A percentile compares a stretch with the other conserved stretches of the same genome.
These are phyloP conservation scores for Thraustochytrium sp. DNA, from an alignment of 352 stramenopile species.

Conservation along the genomic window DNA sequence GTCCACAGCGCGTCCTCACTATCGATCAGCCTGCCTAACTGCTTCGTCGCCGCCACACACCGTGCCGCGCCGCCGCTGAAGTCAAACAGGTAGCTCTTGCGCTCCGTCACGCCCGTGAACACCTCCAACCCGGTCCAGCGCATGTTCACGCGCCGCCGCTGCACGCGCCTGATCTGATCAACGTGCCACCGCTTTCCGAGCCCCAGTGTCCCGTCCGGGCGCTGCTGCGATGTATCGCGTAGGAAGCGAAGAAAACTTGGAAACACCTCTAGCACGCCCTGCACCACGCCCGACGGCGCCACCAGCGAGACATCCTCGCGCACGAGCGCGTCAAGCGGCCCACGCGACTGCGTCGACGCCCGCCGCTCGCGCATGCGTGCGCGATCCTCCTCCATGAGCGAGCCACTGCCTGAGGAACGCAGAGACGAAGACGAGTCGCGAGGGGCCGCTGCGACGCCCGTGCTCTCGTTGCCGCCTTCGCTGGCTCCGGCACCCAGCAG, in stretches of 20 bases:
- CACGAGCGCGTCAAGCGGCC: neutral
- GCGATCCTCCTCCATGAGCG: neutral
- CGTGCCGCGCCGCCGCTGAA: neutral
- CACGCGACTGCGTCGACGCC: neutral
- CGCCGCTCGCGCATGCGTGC: neutral
- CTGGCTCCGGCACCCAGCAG: neutral
- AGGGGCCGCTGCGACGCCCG: neutral
- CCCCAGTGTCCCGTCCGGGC: neutral
- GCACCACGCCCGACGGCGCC: neutral
- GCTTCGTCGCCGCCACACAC: neutral
- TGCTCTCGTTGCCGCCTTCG: neutral
- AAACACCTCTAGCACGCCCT: neutral
- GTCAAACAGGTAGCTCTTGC: conserved; percentile 38
- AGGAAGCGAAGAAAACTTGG: neutral
- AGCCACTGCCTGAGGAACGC: neutral
- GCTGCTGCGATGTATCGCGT: neutral
- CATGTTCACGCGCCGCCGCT: conserved; percentile 38
- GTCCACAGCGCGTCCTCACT: conserved; percentile 9
- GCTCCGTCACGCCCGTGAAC: conserved; percentile 21
- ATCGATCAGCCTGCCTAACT: neutral
- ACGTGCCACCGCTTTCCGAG: conserved; percentile 20
- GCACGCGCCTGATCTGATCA: neutral
- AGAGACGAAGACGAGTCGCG: neutral
- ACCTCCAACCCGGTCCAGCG: conserved; percentile 13
- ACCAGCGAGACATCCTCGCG: neutral